These are phyloP conservation scores for Kondoa malvinella DNA, from an alignment of 768 basidiomycete genomes.

Conservation along the genomic window DNA sequence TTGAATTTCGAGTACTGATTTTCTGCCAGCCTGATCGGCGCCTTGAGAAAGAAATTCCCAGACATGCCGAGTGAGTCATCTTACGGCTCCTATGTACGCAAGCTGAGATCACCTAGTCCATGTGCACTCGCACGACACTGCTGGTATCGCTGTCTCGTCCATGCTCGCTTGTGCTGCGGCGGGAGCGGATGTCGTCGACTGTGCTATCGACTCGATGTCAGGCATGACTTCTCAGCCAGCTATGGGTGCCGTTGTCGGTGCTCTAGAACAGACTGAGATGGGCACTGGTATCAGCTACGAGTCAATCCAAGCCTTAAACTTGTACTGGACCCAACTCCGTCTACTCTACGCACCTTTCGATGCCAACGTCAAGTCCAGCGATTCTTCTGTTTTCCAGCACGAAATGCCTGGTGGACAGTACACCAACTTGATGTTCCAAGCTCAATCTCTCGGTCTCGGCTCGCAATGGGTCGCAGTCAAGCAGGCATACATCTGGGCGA, in stretches of 20 bases:
- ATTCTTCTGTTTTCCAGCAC: slow-evolving; percentile 90
- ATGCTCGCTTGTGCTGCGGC: slow-evolving; percentile 92
- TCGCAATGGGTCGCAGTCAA: slow-evolving; percentile 95
- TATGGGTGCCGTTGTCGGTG: slow-evolving; percentile 92
- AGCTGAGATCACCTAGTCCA: slow-evolving; percentile 44
- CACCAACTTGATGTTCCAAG: slow-evolving; percentile 64
- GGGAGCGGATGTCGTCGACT: slow-evolving; percentile 95
- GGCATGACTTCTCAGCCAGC: slow-evolving; percentile 95
- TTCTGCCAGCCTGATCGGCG: slow-evolving; percentile 57
- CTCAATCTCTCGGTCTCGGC: slow-evolving; percentile 85
- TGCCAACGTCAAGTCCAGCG: slow-evolving; percentile 89
- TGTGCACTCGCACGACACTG: slow-evolving; percentile 98
- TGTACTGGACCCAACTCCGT: slow-evolving; percentile 96
- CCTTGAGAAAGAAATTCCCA: slow-evolving; percentile 88
- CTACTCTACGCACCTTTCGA: slow-evolving; percentile 92
- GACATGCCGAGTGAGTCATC: slow-evolving; percentile 47
- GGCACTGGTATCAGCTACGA: slow-evolving; percentile 94
- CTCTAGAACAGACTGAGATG: slow-evolving; percentile 79
- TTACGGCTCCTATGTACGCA: not conserved
- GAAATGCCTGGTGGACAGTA: slow-evolving; percentile 95
- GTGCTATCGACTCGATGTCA: slow-evolving; percentile 98
- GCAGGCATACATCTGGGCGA: slow-evolving; percentile 96
- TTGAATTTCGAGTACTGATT: slow-evolving; percentile 2
- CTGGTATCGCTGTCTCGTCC: slow-evolving; percentile 90
- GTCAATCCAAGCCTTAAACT: slow-evolving; percentile 90